Base-by-base conservation (phyloP, 73 alveolate species). In the Breviolum minutum region DNA sequence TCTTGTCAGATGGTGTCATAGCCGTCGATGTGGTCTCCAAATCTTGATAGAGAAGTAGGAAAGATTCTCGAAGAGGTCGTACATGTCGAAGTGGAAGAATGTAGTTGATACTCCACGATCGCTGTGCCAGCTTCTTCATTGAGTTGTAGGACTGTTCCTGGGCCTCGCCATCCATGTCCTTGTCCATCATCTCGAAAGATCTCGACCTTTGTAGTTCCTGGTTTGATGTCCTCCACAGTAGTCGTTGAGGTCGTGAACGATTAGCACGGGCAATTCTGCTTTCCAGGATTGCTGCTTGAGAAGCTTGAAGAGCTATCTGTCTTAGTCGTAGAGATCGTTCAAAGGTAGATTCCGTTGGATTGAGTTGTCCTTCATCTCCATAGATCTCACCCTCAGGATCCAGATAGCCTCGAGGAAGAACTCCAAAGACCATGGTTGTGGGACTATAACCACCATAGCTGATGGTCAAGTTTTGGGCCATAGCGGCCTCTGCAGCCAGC, bases 81-180 rank as follows among this genome's bases (percentile, higher is more conserved):
- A 82, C 3, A 19, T 54, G 74, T 54, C 92, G 70, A 8, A 82
- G 70, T 40, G 64, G 27, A 12, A 82, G 9, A 20, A 82, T 16
- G 54, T 82, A 82, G 74, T 60, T 82, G 92, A 29, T 14, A 82
- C 60, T 82, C 92, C 92, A 82, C 74, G 74, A 60, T 82, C 8
- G 73, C 71, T 4, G 71, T 82, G 19, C 92, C 92, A 20, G 62
- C 70, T 3, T 16, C 73, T 82, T 82, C 92, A 29, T 76, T 76
- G 86, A 76, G n/a, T 63, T 76, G n/a, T 20, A 76, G n/a, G n/a
- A n/a, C n/a, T n/a, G n/a, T n/a, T n/a, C n/a, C 93, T 1, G 93
- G 93, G 6, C 93, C 93, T 19, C 93, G 40, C 93, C 93, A 84
- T 0, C 93, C 93, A 24, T 84, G 61, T 0, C 76, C 76, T 48